Evolutionary conservation across 2,329 filamentous ascomycete genomes (phyloP), one percentile per base, ranked within the genome.

Genomic region (Cryphonectria radicalis): DNA sequence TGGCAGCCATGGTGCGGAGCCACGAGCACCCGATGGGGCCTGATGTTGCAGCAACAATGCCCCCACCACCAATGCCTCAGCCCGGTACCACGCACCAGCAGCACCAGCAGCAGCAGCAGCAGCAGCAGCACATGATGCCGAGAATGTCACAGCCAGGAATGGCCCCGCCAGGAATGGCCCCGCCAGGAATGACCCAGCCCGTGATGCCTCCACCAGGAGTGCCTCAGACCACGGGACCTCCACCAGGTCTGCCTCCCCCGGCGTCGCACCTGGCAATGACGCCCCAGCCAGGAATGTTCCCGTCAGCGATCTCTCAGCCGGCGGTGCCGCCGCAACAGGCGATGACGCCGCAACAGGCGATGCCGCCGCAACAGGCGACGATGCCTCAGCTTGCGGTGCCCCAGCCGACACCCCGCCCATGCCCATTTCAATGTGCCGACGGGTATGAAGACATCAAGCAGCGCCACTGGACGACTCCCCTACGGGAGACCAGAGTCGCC

Each of bases 401-500:
- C 63, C 43, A 46, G 65, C 13, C 25, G 63, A 46, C 25, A 43
- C 1, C 17, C 17, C 19, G 42, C 63, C 14, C 14, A 11, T 53
- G 25, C 0, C 42, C 63, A 35, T 65, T 65, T 13, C n/a, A 50
- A 35, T 25, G n/a, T 53, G 63, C 25, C 28, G 1, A 10, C 4
- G n/a, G 43, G 13, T 35, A 32, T 7, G 40, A 22, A 14, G 63
- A 46, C 7, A 5, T 22, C 6, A 65, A 53, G 63, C 55, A 14
- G 28, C 28, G 11, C n/a, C 22, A 8, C 28, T 68, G 66, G 66
- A 63, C 59, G n/a, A 57, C 7, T 5, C 10, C n/a, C 25, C 43
- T 68, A 8, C 59, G 43, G 10, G 67, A 68, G 22, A 43, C 67
- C 43, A 68, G 35, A 25, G 63, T 46, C 22, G 43, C 70, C 0